Base-by-base conservation (phyloP, 768 basidiomycete genomes). In the Floccularia luteovirens region DNA sequence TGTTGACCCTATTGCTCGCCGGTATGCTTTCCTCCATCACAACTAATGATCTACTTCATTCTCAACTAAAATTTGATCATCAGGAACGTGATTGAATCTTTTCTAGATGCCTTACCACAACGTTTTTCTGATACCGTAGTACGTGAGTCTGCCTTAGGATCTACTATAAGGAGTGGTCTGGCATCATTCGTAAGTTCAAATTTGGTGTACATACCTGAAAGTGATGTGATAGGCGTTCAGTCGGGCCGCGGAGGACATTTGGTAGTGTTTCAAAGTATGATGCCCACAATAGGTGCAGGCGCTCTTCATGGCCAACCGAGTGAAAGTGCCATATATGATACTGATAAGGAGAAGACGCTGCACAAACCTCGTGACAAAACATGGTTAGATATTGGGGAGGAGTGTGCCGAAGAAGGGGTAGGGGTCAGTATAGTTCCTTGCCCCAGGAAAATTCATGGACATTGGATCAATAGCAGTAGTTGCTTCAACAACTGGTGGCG, bases 341-440 rank as follows among this genome's bases (percentile, higher is more conserved):
- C 91, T 1, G 81, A 90, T 47, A 90, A 92, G 58, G 94, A 99
- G 61, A 75, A 75, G 49, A 65, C 69, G 0, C 63, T 96, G n/a
- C 94, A 87, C 54, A 55, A 66, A 11, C 82, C 92, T 12, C 82
- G 88, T n/a, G 78, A 80, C 44, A 66, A 75, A 4, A 67, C 74
- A 21, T 99, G 94, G 90, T 70, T 74, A 27, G 76, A 82, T 4
- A 73, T 91, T 5, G 93, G 79, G 5, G 89, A 93, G 51, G 88
- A 92, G 55, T 87, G 87, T 51, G 88, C 85, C 1, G 83, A 90
- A 43, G 78, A 83, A 41, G 96, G 96, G 16, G 75, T 98, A 20
- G 93, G 90, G 1, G 81, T 96, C 43, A 91, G 80, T 55, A 69
- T 91, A 62, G n/a, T 93, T 96, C 62, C 64, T 97, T 16, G 86